A percentile compares a stretch with the other conserved stretches of the same genome.
Conservation (phyloP, 73 alveolate species). For the Paraurostyla sp. region DNA sequence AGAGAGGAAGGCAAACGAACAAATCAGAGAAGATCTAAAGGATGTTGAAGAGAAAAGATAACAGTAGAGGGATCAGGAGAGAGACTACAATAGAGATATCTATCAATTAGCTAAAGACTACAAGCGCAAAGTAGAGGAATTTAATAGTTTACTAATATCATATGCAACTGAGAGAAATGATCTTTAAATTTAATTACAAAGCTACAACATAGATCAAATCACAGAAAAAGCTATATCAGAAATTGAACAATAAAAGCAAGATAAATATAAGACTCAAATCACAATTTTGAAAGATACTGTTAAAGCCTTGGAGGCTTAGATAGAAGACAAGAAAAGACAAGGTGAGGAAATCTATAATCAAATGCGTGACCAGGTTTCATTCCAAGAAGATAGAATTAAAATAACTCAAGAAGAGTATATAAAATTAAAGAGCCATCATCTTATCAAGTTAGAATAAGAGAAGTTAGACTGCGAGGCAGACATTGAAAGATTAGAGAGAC, state of each 20-base stretch:
- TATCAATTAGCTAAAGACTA: conserved; percentile 36
- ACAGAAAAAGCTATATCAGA: background rate
- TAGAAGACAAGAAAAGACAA: conserved; percentile 37
- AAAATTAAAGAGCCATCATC: background rate
- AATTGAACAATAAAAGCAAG: background rate
- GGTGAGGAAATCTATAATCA: conserved; percentile 50
- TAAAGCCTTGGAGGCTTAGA: background rate
- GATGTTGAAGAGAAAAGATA: conserved; percentile 11
- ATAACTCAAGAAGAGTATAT: background rate
- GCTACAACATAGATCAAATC: background rate
- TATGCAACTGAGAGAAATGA: conserved; percentile 36
- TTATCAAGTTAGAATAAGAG: background rate
- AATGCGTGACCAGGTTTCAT: conserved; percentile 32
- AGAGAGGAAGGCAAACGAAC: conserved; percentile 19
- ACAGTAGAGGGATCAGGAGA: conserved; percentile 27
- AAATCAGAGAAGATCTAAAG: background rate
- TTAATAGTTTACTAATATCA: conserved; percentile 20
- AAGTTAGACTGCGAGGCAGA: conserved; percentile 22
- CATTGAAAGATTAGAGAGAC: conserved; percentile 14
- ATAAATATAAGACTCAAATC: background rate
- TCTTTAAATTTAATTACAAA: background rate
- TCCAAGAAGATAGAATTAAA: conserved; percentile 6
- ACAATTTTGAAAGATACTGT: background rate
- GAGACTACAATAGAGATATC: conserved; percentile 54
- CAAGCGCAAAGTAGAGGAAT: conserved; percentile 53